phyloP scores from a whole-genome alignment of 2,329 filamentous ascomycete genomes.

The Penicillium fuscoglaucum region DNA sequence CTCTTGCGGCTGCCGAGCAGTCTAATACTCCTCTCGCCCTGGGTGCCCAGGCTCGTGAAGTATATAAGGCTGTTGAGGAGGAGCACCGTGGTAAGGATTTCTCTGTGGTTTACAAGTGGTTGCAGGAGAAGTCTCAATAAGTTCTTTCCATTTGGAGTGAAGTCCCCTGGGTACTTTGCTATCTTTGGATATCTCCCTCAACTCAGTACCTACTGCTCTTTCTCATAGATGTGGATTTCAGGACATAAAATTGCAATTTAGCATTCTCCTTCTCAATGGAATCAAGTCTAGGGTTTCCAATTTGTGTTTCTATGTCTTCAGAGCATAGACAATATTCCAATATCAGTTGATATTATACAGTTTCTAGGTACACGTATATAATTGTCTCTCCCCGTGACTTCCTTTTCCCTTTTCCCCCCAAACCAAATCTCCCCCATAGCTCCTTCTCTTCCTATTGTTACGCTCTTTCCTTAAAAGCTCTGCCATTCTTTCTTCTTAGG shows the following conservation, averaged over 20 bases:
- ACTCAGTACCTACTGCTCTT: not conserved
- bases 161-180: not conserved
- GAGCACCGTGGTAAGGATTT: constrained; percentile 72
- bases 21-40: constrained; percentile 66
- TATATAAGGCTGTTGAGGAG: constrained; percentile 68
- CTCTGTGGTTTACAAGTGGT: constrained; percentile 75
- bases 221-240: constrained; percentile 4
- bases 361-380: not conserved
- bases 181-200: not conserved
- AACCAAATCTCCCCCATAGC: not conserved
- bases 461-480: not conserved
- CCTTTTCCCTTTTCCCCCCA: constrained; percentile 1
- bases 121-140: constrained; percentile 45
- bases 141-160: not conserved
- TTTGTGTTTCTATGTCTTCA: not conserved
- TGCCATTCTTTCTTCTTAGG: constrained; percentile 4
- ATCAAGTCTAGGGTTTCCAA: not conserved
- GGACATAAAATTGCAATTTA: not conserved
- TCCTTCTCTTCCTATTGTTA: constrained; percentile 2
- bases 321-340: not conserved
- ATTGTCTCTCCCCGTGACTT: not conserved
- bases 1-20: constrained; percentile 69
- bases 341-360: not conserved
- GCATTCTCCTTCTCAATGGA: not conserved
- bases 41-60: constrained; percentile 60